Evolutionary conservation across 441 rosid species (phyloP), one percentile per base, ranked within the genome.

Genomic region (Syzygium malaccense): DNA sequence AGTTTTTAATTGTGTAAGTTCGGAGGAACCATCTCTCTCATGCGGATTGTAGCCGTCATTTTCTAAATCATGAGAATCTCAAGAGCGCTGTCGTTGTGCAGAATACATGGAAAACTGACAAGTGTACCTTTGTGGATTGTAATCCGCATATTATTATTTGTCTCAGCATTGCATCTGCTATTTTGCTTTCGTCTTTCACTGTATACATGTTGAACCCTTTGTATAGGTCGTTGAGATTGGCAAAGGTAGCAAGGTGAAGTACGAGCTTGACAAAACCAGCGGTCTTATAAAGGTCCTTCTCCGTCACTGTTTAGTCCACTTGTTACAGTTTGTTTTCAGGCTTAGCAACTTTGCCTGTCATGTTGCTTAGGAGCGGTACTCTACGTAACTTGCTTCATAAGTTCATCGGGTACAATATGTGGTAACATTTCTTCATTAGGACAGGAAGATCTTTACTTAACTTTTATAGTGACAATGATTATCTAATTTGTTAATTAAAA

Each of bases 241-340:
- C 89, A 97, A 97, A 91, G 99, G 99, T 23, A 93, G 99, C 93
- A 97, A 97, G 93, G 99, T 98, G 32, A 97, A 98, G 92, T 98
- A 98, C 49, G 99, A 98, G 92, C 97, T 98, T 15, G 99, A 98
- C 97, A 98, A 98, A 92, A 87, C 48, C 57, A 95, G 91, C 86
- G 99, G 99, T 86, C 98, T 98, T 88, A 98, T 98, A 57, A 97
- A 96, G 92, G 99, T 98, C 83, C 49, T 20, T 20, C 80, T 49
- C 20, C 45, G 4, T 71, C 51, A 25, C 83, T 71, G 51, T 41
- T 45, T 71, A 14, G 14, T 71, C n/a, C 83, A 71, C n/a, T 71
- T 71, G 83, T 71, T 41, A 20, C n/a, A 68, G 48, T 33, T 68
- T 71, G 51, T 37, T 37, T 25, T 71, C 28, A 71, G 83, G 51